phyloP scores from a whole-genome alignment of 345 rosid genomes.

The Hibiscus tridactylites region DNA sequence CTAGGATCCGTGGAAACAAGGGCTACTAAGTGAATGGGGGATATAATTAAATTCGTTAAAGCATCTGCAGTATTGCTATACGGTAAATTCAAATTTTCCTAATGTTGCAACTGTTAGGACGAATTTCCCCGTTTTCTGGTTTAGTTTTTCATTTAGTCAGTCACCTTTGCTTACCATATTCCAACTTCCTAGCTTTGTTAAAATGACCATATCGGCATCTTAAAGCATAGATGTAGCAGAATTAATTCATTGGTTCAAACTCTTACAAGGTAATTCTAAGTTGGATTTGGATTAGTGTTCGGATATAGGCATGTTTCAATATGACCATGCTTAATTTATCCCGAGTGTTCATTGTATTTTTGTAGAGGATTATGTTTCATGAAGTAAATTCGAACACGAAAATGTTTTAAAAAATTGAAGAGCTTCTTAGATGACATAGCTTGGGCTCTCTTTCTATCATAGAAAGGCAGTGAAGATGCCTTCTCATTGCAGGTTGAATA shows the following conservation, averaged over 20 bases:
- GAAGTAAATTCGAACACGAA: no score
- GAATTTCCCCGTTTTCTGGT: neutral
- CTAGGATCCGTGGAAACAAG: conserved; percentile 92
- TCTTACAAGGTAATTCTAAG: neutral
- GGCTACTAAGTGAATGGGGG: conserved; percentile 47
- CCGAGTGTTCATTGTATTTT: neutral
- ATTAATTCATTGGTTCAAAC: no score
- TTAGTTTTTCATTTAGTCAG: neutral
- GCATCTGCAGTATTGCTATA: neutral
- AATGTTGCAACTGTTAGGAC: neutral
- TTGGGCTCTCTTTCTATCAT: no score
- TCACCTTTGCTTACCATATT: neutral
- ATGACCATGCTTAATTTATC: neutral
- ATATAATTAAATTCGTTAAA: neutral
- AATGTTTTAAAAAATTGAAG: no score
- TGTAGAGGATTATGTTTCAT: neutral
- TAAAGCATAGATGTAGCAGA: no score
- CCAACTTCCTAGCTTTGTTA: neutral
- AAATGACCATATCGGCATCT: neutral
- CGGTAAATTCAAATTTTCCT: neutral
- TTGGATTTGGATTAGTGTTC: neutral
- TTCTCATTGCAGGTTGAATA: no score
- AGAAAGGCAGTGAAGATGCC: no score
- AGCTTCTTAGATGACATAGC: no score
- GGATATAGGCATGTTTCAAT: neutral